phyloP scores from a whole-genome alignment of 441 rosid species.

The Omphalea diandra region DNA sequence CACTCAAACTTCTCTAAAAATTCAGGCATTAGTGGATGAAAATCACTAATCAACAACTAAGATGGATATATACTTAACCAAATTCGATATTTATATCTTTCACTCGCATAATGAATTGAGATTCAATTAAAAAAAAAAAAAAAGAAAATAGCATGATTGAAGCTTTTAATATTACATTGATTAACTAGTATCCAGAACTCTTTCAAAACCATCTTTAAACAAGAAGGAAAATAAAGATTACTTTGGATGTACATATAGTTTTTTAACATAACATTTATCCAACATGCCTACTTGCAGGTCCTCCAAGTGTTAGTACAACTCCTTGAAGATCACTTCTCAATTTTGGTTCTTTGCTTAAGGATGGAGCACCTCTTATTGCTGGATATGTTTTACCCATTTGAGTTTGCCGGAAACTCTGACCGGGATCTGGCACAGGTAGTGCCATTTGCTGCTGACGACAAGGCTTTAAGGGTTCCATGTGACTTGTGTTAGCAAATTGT shows the following conservation, averaged over 20 bases:
- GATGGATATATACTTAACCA: no score
- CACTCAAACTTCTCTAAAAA: no score
- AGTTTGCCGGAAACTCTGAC: constrained; percentile 23
- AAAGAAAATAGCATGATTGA: background rate
- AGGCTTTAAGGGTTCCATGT: constrained; percentile 24
- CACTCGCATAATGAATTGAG: background rate
- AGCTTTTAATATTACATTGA: constrained; percentile 3
- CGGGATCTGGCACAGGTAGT: constrained; percentile 22
- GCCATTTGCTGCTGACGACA: constrained; percentile 24
- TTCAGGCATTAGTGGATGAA: no score
- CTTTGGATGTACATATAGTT: constrained; percentile 7
- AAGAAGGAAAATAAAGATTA: background rate
- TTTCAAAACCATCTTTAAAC: background rate
- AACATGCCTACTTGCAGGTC: constrained; percentile 44
- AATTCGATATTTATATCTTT: no score
- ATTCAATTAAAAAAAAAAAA: background rate
- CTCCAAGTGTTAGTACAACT: constrained; percentile 67
- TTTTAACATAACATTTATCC: constrained; percentile 6
- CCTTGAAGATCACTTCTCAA: constrained; percentile 60
- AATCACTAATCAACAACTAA: no score
- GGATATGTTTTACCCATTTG: constrained; percentile 29
- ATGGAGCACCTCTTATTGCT: constrained; percentile 23
- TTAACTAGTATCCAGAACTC: background rate
- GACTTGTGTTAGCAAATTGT: constrained; percentile 25
- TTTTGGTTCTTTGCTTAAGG: constrained; percentile 34